Conservation (phyloP, 495 filamentous ascomycete species). For the Hypoxylon lienhwacheense region DNA sequence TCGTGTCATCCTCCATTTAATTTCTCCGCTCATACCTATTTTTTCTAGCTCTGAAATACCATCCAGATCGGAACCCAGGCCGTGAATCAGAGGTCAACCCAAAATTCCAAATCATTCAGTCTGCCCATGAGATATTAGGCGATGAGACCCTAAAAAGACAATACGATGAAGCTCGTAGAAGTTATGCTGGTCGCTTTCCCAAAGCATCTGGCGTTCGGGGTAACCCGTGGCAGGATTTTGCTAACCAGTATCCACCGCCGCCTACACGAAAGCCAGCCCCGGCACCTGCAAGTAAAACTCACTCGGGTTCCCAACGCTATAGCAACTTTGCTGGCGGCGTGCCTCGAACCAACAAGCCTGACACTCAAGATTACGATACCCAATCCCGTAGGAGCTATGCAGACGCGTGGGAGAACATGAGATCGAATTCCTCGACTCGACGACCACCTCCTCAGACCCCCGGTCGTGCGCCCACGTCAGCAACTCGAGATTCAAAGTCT, state of each 20-base stretch:
- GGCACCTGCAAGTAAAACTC: slow-evolving; percentile 39
- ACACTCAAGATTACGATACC: slow-evolving; percentile 30
- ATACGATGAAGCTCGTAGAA: slow-evolving; percentile 71
- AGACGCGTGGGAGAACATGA: slow-evolving; percentile 38
- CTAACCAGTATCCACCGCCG: slow-evolving; percentile 48
- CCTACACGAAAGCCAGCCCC: slow-evolving; percentile 49
- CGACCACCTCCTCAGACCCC: slow-evolving; percentile 16
- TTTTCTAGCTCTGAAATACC: slow-evolving; percentile 71
- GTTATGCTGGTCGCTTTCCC: slow-evolving; percentile 40
- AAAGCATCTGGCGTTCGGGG: slow-evolving; percentile 50
- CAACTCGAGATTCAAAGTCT: slow-evolving; percentile 23
- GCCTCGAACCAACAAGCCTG: slow-evolving; percentile 44
- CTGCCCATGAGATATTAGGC: slow-evolving; percentile 79
- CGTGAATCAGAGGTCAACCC: slow-evolving; percentile 73
- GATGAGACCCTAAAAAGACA: slow-evolving; percentile 67
- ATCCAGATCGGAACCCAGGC: slow-evolving; percentile 89
- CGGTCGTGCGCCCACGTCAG: slow-evolving; percentile 35
- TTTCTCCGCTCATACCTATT: slow-evolving; percentile 5
- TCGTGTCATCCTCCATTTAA: background rate
- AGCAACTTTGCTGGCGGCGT: slow-evolving; percentile 49
- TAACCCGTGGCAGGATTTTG: slow-evolving; percentile 55
- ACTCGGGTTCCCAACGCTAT: slow-evolving; percentile 62
- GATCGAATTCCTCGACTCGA: slow-evolving; percentile 27
- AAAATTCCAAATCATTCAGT: slow-evolving; percentile 82
- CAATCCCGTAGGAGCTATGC: slow-evolving; percentile 32